phyloP scores from a whole-genome alignment of 352 stramenopile genomes.

The Globisporangium heterothallicum region DNA sequence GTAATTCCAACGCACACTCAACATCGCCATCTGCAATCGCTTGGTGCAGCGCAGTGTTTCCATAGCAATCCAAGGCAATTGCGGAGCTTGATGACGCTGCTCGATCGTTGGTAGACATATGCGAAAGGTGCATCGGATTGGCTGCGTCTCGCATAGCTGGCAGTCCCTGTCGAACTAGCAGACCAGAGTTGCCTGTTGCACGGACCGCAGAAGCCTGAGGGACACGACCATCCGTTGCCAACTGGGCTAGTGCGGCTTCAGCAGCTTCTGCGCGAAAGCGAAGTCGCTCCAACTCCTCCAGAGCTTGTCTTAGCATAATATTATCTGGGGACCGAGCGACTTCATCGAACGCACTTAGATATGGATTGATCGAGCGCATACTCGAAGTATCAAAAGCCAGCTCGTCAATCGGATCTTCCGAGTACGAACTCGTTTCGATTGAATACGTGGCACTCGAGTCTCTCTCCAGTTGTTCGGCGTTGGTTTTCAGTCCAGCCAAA shows the following conservation, averaged over 20 bases:
- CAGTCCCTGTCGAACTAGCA: neutral
- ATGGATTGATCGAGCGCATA: conserved; percentile 6
- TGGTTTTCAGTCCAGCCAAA: neutral
- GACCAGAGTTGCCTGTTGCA: neutral
- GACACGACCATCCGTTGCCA: conserved; percentile 7
- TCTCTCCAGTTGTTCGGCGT: conserved; percentile 11
- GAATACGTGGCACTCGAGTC: conserved; percentile 16
- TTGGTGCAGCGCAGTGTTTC: conserved; percentile 51
- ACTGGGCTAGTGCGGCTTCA: conserved; percentile 44
- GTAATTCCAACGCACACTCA: conserved; percentile 42
- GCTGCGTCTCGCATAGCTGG: neutral
- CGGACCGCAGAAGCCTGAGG: neutral
- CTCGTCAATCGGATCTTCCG: conserved; percentile 16
- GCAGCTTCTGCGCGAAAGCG: conserved; percentile 53
- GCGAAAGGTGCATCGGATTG: neutral
- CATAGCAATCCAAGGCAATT: conserved; percentile 41
- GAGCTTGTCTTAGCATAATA: conserved; percentile 35
- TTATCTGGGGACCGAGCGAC: conserved; percentile 16
- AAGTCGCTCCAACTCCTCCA: conserved; percentile 50
- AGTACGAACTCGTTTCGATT: conserved; percentile 15
- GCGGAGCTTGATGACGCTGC: conserved; percentile 1
- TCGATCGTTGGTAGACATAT: neutral
- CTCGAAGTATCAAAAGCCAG: conserved; percentile 7
- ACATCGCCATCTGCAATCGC: conserved; percentile 35
- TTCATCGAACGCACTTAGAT: conserved; percentile 11